These are phyloP conservation scores for Phylloporus arenicola DNA, from an alignment of 768 basidiomycete genomes.

Conservation along the genomic window DNA sequence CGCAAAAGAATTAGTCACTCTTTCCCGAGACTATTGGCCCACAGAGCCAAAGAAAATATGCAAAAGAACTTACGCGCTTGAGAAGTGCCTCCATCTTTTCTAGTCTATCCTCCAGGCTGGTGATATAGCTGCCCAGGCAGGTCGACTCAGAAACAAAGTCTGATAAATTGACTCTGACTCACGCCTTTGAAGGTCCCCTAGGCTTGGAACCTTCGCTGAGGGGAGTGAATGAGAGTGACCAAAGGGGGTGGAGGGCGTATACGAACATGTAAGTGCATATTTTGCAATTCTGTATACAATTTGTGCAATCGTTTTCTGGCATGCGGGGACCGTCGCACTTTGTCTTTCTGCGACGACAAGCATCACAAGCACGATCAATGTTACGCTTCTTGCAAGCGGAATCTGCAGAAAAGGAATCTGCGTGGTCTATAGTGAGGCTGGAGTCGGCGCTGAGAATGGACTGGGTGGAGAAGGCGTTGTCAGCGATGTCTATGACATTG, in stretches of 20 bases:
- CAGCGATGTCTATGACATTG: conserved; percentile 27
- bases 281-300: conserved; percentile 47
- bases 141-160: background rate
- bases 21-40: background rate
- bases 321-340: conserved; percentile 56
- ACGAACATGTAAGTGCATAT: conserved; percentile 58
- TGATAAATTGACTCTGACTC: conserved; percentile 22
- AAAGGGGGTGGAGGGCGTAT: background rate
- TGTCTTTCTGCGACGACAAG: conserved; percentile 53
- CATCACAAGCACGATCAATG: conserved; percentile 55
- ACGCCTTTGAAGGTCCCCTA: conserved; percentile 66
- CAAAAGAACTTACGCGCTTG: conserved; percentile 37
- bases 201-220: conserved; percentile 59
- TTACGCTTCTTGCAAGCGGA: conserved; percentile 37
- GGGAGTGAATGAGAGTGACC: conserved; percentile 1
- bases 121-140: conserved; percentile 43
- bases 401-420: conserved; percentile 6
- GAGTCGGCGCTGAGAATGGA: conserved; percentile 1
- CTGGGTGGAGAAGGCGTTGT: conserved; percentile 7
- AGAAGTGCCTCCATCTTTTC: conserved; percentile 53
- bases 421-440: conserved; percentile 8
- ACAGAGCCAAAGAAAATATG: background rate
- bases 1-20: background rate
- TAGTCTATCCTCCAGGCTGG: conserved; percentile 52
- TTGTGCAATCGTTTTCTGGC: conserved; percentile 49